phyloP scores from a whole-genome alignment of 208 protist genomes.

The Tritrichomonas foetus region DNA sequence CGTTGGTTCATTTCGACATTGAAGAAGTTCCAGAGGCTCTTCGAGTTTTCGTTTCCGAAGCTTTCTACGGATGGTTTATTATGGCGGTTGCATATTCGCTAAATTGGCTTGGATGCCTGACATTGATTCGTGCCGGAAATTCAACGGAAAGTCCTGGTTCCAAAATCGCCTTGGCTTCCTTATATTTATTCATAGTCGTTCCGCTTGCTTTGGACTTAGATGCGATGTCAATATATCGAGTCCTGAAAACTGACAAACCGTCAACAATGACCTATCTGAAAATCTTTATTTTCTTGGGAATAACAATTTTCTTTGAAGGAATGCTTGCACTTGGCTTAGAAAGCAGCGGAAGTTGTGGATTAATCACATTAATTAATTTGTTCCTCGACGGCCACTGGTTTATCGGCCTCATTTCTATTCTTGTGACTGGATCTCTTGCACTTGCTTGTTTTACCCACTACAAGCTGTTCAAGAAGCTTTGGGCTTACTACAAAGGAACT shows the following conservation, averaged over 20 bases:
- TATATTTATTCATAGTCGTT: neutral
- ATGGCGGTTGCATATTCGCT: neutral
- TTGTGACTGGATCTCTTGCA: neutral
- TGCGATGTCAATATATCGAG: neutral
- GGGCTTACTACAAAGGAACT: constrained; percentile 6
- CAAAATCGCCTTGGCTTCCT: neutral
- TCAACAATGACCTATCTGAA: neutral
- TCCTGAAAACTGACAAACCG: neutral
- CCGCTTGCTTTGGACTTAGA: neutral
- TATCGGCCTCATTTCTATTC: neutral
- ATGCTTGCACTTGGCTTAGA: constrained; percentile 2
- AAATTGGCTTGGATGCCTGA: neutral
- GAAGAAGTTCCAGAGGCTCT: neutral
- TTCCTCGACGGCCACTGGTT: neutral
- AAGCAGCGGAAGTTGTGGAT: constrained; percentile 29
- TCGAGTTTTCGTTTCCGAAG: neutral
- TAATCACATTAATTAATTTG: constrained; percentile 4
- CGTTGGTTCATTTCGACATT: constrained; percentile 37
- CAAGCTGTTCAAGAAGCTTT: neutral
- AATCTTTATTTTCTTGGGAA: neutral
- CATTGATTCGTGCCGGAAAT: neutral
- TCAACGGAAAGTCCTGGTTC: neutral
- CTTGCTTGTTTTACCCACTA: neutral
- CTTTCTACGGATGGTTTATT: neutral
- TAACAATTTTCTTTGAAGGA: neutral